Evolutionary conservation across 2,329 filamentous ascomycete species (phyloP).

Genomic region (Allantophomopsis cytisporea): DNA sequence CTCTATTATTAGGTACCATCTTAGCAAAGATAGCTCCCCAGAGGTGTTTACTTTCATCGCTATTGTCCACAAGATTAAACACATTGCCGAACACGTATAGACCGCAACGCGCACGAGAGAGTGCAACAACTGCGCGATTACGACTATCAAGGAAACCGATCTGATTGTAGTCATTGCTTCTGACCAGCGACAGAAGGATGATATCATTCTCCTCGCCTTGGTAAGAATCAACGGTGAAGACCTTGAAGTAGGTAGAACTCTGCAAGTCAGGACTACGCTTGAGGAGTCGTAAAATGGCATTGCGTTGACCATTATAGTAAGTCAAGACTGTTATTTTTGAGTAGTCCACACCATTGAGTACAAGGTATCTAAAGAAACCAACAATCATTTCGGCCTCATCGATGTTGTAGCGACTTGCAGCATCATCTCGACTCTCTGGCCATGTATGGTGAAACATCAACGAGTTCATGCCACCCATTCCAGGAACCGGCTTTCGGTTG

Average conservation of each 20-base stretch:
- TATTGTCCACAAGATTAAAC: slow-evolving; percentile 23
- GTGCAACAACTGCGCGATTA: slow-evolving; percentile 43
- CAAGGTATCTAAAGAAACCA: slow-evolving; percentile 57
- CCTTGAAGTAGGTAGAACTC: slow-evolving; percentile 26
- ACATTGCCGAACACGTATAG: slow-evolving; percentile 80
- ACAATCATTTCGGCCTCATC: slow-evolving; percentile 67
- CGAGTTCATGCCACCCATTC: slow-evolving; percentile 45
- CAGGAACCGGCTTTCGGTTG: slow-evolving; percentile 37
- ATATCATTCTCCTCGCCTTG: slow-evolving; percentile 87
- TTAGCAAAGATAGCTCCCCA: slow-evolving; percentile 20
- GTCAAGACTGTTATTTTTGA: slow-evolving; percentile 66
- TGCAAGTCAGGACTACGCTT: slow-evolving; percentile 26
- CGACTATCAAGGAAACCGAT: slow-evolving; percentile 63
- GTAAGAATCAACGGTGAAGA: slow-evolving; percentile 77
- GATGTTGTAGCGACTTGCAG: slow-evolving; percentile 54
- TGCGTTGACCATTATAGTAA: slow-evolving; percentile 78
- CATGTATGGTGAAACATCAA: slow-evolving; percentile 54
- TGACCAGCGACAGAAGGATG: slow-evolving; percentile 66
- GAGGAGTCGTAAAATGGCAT: slow-evolving; percentile 38
- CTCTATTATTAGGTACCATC: slow-evolving; percentile 23
- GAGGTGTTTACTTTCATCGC: slow-evolving; percentile 10
- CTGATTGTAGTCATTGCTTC: slow-evolving; percentile 41
- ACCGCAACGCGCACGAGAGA: slow-evolving; percentile 59
- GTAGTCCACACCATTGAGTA: slow-evolving; percentile 47
- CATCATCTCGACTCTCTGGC: slow-evolving; percentile 47